Conservation (phyloP, 345 rosid genomes). For the Brassica nigra region DNA sequence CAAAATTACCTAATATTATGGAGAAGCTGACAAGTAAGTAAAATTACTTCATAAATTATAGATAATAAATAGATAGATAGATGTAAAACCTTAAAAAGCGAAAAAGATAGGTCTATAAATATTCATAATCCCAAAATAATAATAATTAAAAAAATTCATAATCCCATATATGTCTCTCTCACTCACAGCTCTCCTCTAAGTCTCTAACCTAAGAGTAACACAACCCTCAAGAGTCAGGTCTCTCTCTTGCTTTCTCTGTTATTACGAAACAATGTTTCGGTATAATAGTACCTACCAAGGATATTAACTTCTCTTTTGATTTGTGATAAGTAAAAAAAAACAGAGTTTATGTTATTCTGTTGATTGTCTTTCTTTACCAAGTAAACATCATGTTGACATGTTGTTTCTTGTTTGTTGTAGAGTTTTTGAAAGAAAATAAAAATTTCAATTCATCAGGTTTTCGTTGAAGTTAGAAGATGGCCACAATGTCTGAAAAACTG, state of each 20-base stretch:
- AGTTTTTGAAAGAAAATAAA: neutral
- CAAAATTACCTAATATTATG: no score
- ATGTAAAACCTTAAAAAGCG: neutral
- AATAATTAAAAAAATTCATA: neutral
- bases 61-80: no score
- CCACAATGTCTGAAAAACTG: slow-evolving; percentile 25
- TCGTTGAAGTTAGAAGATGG: neutral
- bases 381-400: neutral
- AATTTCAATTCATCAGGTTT: neutral
- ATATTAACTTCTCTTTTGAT: neutral
- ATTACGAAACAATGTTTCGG: neutral
- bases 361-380: neutral
- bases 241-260: neutral
- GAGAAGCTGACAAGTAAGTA: no score
- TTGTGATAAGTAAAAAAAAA: neutral
- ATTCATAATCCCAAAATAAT: neutral
- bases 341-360: neutral
- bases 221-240: slow-evolving; percentile 7
- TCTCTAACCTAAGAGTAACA: neutral
- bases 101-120: neutral
- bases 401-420: neutral
- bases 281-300: neutral
- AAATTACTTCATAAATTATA: no score
- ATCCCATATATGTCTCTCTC: neutral
- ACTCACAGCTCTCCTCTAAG: neutral